Conservation (phyloP, 768 basidiomycete genomes). For the Lentinula detonsa region DNA sequence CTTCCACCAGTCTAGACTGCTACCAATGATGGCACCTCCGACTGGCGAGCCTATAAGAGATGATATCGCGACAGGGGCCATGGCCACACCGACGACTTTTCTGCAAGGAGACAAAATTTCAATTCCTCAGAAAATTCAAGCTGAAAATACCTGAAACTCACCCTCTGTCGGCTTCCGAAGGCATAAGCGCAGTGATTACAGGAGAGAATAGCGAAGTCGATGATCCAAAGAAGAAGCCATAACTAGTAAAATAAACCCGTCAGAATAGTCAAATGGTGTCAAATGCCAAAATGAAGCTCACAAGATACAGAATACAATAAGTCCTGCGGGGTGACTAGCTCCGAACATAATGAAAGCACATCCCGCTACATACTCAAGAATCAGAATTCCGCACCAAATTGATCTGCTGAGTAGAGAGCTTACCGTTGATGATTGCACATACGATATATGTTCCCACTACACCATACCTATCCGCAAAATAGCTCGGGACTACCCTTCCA, state of each 20-base stretch:
- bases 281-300: neutral
- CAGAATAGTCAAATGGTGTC: too few species aligned
- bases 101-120: neutral
- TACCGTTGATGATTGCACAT: neutral
- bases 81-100: neutral
- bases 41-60: neutral
- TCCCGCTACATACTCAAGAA: neutral
- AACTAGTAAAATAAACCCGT: neutral
- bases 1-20: neutral
- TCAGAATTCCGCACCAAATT: neutral
- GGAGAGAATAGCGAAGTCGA: neutral
- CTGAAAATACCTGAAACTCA: neutral
- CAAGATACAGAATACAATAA: conserved; percentile 3
- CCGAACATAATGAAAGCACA: conserved; percentile 2
- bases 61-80: conserved; percentile 1
- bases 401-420: neutral
- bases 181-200: conserved; percentile 1
- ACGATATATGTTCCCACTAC: neutral
- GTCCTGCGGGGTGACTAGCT: neutral
- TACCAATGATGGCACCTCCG: neutral
- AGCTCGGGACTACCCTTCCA: neutral
- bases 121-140: too few species aligned
- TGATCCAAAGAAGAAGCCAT: conserved; percentile 3
- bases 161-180: conserved; percentile 7
- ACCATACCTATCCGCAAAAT: conserved; percentile 4